Conservation (phyloP, 208 protist species). For the Acanthamoeba sp. region DNA sequence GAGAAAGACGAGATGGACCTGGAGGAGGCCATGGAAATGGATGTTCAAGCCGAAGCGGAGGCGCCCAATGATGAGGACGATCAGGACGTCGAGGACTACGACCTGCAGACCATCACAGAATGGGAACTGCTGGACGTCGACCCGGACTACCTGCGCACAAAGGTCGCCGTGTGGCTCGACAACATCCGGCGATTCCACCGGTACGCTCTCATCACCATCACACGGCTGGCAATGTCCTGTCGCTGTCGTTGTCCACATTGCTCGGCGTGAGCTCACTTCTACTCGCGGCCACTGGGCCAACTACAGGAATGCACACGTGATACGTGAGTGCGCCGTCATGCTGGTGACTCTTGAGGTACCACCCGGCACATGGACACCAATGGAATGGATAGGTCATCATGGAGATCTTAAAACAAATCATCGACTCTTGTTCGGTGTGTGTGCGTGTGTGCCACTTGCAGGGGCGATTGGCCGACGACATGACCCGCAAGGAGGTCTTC, state of each 20-base stretch:
- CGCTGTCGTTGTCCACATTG: too few species aligned
- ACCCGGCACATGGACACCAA: too few species aligned
- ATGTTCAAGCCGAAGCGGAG: not conserved
- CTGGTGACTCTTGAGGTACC: not conserved
- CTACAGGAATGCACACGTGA: not conserved
- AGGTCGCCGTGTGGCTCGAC: not conserved
- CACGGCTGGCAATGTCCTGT: not conserved
- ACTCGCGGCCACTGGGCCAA: not conserved
- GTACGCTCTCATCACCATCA: not conserved
- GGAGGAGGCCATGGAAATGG: not conserved
- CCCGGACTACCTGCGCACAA: not conserved
- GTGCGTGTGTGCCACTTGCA: not conserved
- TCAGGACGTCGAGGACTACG: too few species aligned
- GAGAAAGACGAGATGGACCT: not conserved
- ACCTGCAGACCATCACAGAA: not conserved
- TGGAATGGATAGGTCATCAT: too few species aligned
- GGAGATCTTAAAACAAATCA: too few species aligned
- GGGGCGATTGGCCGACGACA: not conserved
- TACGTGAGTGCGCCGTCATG: not conserved
- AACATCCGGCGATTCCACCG: not conserved
- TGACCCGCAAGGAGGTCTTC: conserved; percentile 3
- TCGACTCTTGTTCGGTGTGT: too few species aligned
- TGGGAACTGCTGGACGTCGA: conserved; percentile 7
- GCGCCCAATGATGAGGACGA: not conserved
- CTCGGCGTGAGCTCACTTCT: too few species aligned